Percentiles rank a stretch among this genome's conserved stretches.
Evolutionary conservation across 257 asterid species (phyloP).

Genomic region (Haberlea rhodopensis): DNA sequence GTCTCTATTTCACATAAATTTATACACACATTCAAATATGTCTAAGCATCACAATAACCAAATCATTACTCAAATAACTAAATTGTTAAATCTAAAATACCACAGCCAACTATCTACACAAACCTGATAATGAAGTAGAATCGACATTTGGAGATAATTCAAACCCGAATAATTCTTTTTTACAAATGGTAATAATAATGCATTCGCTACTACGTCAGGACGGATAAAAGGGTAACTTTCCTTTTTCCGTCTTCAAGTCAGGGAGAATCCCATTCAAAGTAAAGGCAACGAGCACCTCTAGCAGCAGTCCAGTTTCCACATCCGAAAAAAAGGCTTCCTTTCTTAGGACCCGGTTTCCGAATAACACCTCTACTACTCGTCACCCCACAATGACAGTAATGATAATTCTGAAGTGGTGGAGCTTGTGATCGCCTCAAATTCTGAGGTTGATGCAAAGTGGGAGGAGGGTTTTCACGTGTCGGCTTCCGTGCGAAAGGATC

Average conservation of each 20-base stretch:
- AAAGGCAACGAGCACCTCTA: constrained; percentile 82
- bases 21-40: constrained; percentile 31
- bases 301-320: constrained; percentile 87
- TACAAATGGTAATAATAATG: constrained; percentile 26
- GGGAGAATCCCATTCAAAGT: constrained; percentile 65
- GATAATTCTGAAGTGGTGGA: constrained; percentile 40
- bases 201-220: constrained; percentile 17
- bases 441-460: constrained; percentile 42
- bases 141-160: constrained; percentile 23
- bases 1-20: constrained; percentile 28
- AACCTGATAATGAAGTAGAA: constrained; percentile 30
- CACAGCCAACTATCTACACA: constrained; percentile 41
- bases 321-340: constrained; percentile 73
- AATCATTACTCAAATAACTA: constrained; percentile 24
- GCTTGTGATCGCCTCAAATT: constrained; percentile 40
- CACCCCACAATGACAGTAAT: constrained; percentile 72
- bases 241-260: constrained; percentile 28
- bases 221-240: constrained; percentile 20
- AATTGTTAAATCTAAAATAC: constrained; percentile 24
- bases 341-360: constrained; percentile 79
- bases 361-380: constrained; percentile 64
- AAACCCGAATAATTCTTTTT: constrained; percentile 22
- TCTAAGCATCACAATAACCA: constrained; percentile 27
- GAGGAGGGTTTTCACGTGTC: constrained; percentile 36
- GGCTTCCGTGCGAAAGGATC: constrained; percentile 54